Base-by-base conservation (phyloP, 75 land plant genomes). In the Sequoia sempervirens region DNA sequence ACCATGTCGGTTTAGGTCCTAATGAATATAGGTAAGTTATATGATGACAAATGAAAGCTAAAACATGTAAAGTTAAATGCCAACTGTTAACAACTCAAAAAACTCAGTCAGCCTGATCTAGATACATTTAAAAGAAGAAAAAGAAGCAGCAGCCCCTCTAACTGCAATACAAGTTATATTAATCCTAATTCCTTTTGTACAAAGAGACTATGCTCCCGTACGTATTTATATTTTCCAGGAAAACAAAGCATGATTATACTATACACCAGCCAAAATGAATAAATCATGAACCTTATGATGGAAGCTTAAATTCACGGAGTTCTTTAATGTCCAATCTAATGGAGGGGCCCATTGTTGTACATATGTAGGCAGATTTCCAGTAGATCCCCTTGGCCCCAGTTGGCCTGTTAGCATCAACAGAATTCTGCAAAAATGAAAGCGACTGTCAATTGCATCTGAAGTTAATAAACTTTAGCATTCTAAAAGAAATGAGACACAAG, bases 301-400 rank as follows among this genome's bases (percentile, higher is more conserved):
- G 79, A 41, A 82, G 83, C 91, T 94, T 96, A 90, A 87, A 94
- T 32, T 96, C 99, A n/a, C 96, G 95, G 88, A 94, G 86, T 46
- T 93, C 92, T 83, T 80, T 94, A 32, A 91, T 83, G 52, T 88
- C 91, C 74, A 98, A 75, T 66, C 91, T 88, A 50, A 98, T 93
- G 0, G 99, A 98, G 61, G 99, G 99, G 1, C 99, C 98, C 99
- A 98, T 98, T 34, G 99, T 92, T 37, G 98, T 83, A 84, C 99
- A 98, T 37, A 96, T 84, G 61, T 94, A 88, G 37, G 93, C 93
- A 52, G 95, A 90, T 83, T 92, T 98, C 99, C 99, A 98, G 90
- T 98, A 98, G 30, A 98, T 93, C 80, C 98, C 98, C 85, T 96
- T 98, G 11, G 98, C 94, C 69, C 99, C 99, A 8, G 92, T 64